phyloP scores from a whole-genome alignment of 2,329 filamentous ascomycete species.

The Colletotrichum destructivum region DNA sequence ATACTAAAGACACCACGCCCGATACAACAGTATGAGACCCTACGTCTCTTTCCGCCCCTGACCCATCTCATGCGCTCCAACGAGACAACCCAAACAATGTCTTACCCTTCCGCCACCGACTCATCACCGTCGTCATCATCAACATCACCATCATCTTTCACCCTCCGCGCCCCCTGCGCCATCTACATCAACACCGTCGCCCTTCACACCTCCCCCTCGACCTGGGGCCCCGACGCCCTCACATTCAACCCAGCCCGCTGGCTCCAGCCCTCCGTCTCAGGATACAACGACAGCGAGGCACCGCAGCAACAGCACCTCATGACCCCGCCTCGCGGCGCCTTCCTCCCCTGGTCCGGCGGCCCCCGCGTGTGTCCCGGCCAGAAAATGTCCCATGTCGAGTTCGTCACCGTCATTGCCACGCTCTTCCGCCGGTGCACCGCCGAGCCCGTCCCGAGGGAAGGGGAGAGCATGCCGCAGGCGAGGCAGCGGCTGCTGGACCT shows the following conservation, averaged over 20 bases:
- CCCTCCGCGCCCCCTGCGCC: conserved; percentile 51
- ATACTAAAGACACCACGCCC: neutral
- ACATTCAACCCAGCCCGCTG: conserved; percentile 58
- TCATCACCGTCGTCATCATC: neutral
- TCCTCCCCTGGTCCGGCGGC: conserved; percentile 63
- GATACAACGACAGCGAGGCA: neutral
- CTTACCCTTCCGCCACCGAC: neutral
- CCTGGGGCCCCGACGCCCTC: conserved; percentile 53
- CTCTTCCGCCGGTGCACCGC: conserved; percentile 49
- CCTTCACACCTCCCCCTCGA: conserved; percentile 47
- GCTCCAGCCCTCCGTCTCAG: conserved; percentile 45
- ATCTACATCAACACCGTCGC: conserved; percentile 54
- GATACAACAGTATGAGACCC: conserved; percentile 1
- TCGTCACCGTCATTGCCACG: conserved; percentile 61
- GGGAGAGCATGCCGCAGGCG: neutral
- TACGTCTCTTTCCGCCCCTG: conserved; percentile 8
- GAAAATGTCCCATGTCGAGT: conserved; percentile 71
- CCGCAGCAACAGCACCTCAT: neutral
- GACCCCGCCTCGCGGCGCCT: conserved; percentile 52
- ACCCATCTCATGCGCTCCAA: neutral
- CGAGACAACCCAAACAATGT: neutral
- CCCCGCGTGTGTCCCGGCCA: conserved; percentile 66
- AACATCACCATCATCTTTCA: conserved; percentile 44
- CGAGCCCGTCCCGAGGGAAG: neutral
- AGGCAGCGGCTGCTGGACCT: neutral